Evolutionary conservation across 2,329 filamentous ascomycete species (phyloP).

Genomic region (Colletotrichum liaoningense): DNA sequence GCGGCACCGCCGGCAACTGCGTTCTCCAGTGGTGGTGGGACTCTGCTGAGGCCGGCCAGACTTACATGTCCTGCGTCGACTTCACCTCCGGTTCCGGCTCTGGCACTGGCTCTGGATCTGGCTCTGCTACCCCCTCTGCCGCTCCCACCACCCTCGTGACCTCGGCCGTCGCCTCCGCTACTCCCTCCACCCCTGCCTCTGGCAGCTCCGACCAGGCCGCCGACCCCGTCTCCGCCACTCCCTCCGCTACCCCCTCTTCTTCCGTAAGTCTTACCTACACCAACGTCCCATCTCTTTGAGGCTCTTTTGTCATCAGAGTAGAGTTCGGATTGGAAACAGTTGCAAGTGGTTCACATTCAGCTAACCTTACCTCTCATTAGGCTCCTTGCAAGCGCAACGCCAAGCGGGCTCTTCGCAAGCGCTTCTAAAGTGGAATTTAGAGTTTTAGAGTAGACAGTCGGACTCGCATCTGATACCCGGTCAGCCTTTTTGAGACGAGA

Average conservation of each 20-base stretch:
- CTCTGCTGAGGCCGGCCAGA: constrained; percentile 66
- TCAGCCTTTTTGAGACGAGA: constrained; percentile 9
- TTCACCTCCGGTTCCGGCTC: constrained; percentile 49
- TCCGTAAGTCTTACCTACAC: constrained; percentile 10
- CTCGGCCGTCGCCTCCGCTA: constrained; percentile 15
- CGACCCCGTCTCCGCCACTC: constrained; percentile 14
- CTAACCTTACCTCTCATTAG: constrained; percentile 1
- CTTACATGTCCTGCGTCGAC: constrained; percentile 73
- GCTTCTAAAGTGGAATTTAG: constrained; percentile 23
- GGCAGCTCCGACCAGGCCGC: constrained; percentile 13
- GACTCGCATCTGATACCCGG: constrained; percentile 27
- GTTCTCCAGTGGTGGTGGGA: constrained; percentile 74
- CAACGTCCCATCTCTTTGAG: not conserved
- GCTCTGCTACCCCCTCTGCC: constrained; percentile 7
- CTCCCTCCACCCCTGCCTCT: constrained; percentile 14
- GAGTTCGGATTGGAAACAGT: constrained; percentile 15
- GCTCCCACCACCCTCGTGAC: constrained; percentile 28
- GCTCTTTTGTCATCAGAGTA: not conserved
- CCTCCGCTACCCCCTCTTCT: constrained; percentile 6
- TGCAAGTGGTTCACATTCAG: not conserved
- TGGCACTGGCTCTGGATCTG: constrained; percentile 15
- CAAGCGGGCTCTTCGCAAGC: constrained; percentile 33
- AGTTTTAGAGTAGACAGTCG: constrained; percentile 13
- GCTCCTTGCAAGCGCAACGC: constrained; percentile 27
- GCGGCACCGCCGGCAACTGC: constrained; percentile 59